Base-by-base conservation (phyloP, 2,329 filamentous ascomycete genomes). In the Penicillium glabrum region DNA sequence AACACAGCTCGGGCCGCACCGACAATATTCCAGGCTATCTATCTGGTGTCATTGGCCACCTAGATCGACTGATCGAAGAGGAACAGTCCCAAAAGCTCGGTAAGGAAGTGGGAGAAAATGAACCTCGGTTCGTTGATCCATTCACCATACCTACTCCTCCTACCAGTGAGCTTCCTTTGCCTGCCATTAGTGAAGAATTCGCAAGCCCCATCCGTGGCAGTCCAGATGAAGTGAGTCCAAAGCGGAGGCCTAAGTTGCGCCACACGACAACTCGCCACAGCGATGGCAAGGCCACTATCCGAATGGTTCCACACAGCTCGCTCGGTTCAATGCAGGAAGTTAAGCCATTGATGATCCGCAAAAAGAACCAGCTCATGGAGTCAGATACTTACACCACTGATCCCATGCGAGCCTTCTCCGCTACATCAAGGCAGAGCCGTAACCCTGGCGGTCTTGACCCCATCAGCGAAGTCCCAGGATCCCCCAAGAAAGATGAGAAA, bases 1-100 rank as follows among this genome's bases (percentile, higher is more conserved):
- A 80, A 53, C 79, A 81, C 51, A 78, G 74, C 24, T 71, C 74
- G 47, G 79, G 71, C 16, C 78, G 66, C 65, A 78, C 66, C 64
- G 76, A 65, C 63, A 79, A 65, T 69, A 75, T 72, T 72, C 81
- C 59, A 19, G 75, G 77, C 5, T 82, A 85, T 57, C 77, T 87
- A 43, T 79, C 83, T 31, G 82, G 85, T 46, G 81, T 89, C 24
- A 82, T 89, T 46, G 79, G 79, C 9, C 81, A 86, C 59, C 76
- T 87, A 13, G 84, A 87, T 69, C 78, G 79, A 19, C 72, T 86
- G 26, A 83, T 86, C 60, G 72, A 80, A 48, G 78, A 74, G 50
- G 69, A 72, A 13, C 60, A 67, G n/a, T 43, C 35, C 3, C 57
- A 53, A 24, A 57, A 62, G 35, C 58, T 31, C 8, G 44, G 44